phyloP scores from a whole-genome alignment of 1,284 basidiomycete genomes.

The Austroboletus rostrupii region DNA sequence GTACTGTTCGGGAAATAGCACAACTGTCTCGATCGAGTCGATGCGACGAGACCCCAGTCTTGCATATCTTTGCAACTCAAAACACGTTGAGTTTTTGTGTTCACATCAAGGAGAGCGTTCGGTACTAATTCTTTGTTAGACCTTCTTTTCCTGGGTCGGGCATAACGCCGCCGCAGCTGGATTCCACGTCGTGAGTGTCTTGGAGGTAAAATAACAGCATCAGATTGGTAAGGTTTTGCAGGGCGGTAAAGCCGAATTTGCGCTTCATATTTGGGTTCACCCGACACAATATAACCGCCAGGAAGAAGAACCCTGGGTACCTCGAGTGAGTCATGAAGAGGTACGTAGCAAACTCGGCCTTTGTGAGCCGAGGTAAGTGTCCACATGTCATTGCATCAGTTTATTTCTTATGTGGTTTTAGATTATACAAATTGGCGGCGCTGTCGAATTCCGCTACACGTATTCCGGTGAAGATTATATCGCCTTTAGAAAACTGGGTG shows the following conservation, averaged over 20 bases:
- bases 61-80: constrained; percentile 25
- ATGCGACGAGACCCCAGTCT: constrained; percentile 39
- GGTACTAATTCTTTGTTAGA: constrained; percentile 23
- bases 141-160: constrained; percentile 41
- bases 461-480: constrained; percentile 34
- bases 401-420: constrained; percentile 18
- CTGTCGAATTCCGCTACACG: constrained; percentile 34
- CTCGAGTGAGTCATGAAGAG: constrained; percentile 11
- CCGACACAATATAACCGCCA: constrained; percentile 1
- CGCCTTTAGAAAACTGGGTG: constrained; percentile 52
- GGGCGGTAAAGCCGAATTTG: constrained; percentile 25
- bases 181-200: constrained; percentile 36
- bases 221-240: constrained; percentile 7
- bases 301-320: constrained; percentile 7
- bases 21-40: constrained; percentile 38
- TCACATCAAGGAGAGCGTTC: neutral
- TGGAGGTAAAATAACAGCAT: neutral
- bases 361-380: constrained; percentile 38
- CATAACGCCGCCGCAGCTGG: constrained; percentile 33
- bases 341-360: constrained; percentile 24
- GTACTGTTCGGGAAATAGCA: constrained; percentile 31
- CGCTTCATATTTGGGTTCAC: constrained; percentile 25
- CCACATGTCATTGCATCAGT: neutral
- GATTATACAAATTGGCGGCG: constrained; percentile 41
- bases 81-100: constrained; percentile 30